These are phyloP conservation scores for Heterococcus sp. DNA, from an alignment of 108 stramenopile species.

Conservation along the genomic window DNA sequence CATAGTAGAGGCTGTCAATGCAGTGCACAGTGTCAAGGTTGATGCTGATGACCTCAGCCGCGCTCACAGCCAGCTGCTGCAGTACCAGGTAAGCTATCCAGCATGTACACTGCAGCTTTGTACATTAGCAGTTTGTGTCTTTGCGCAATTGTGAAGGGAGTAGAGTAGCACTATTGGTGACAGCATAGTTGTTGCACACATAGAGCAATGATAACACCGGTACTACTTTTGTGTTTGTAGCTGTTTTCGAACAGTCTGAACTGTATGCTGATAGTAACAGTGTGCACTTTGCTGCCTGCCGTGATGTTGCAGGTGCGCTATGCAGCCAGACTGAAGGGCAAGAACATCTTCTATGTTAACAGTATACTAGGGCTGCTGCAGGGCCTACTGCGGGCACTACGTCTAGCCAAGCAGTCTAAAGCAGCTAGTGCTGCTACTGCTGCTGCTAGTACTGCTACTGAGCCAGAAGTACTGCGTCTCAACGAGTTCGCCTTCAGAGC, in stretches of 20 bases:
- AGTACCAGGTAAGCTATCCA: conserved; percentile 27
- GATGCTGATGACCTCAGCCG: conserved; percentile 22
- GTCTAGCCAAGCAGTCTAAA: not conserved
- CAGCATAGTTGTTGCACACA: too few species aligned
- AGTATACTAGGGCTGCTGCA: conserved; percentile 70
- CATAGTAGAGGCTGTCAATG: conserved; percentile 74
- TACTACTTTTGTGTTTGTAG: too few species aligned
- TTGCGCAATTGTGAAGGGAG: too few species aligned
- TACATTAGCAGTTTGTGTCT: too few species aligned
- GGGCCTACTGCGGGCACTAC: conserved; percentile 53
- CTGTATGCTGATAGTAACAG: too few species aligned
- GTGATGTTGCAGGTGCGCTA: conserved; percentile 33
- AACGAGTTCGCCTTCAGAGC: conserved; percentile 74
- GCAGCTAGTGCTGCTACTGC: conserved; percentile 21
- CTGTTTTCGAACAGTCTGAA: too few species aligned
- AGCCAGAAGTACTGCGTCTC: conserved; percentile 63
- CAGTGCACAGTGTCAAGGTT: conserved; percentile 42
- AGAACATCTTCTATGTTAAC: conserved; percentile 74
- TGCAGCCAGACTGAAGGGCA: conserved; percentile 47
- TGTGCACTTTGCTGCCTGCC: not conserved
- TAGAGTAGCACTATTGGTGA: too few species aligned
- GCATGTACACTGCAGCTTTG: too few species aligned
- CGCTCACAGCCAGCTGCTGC: conserved; percentile 27
- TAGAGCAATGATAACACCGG: too few species aligned
- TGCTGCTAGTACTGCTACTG: conserved; percentile 6